These are phyloP conservation scores for Rhodotorula kratochvilovae DNA, from an alignment of 768 basidiomycete genomes.

Conservation along the genomic window DNA sequence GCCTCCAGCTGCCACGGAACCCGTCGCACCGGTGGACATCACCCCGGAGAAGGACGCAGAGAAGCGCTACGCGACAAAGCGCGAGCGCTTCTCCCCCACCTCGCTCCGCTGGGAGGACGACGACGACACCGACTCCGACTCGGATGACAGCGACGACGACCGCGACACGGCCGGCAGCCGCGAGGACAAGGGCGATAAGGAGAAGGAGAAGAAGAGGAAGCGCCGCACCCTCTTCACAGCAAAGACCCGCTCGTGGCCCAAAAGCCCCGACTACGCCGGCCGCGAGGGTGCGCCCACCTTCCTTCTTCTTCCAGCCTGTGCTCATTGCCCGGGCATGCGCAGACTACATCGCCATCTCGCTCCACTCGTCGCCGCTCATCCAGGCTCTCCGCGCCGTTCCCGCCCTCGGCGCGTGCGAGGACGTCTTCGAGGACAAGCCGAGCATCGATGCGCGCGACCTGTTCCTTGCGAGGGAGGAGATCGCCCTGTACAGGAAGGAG, in stretches of 20 bases:
- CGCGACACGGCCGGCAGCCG: too few relatives aligned
- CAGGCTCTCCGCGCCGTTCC: not conserved
- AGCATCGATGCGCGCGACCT: slow-evolving; percentile 7
- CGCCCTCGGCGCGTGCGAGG: slow-evolving; percentile 6
- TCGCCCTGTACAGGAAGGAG: slow-evolving; percentile 35
- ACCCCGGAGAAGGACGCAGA: not conserved
- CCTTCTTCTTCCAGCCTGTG: too few relatives aligned
- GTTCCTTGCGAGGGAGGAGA: slow-evolving; percentile 52
- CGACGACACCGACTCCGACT: too few relatives aligned
- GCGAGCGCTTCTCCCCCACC: not conserved
- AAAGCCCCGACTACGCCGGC: not conserved
- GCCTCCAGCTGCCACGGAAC: not conserved
- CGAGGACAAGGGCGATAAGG: not conserved
- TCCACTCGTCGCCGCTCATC: not conserved
- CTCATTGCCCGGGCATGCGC: not conserved
- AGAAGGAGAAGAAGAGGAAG: not conserved
- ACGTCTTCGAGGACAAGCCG: slow-evolving; percentile 21
- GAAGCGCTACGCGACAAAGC: not conserved
- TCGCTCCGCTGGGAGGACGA: not conserved
- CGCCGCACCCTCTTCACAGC: slow-evolving; percentile 6
- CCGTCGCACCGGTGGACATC: not conserved
- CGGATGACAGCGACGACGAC: not conserved
- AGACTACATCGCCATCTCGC: slow-evolving; percentile 4
- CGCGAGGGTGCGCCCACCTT: not conserved
- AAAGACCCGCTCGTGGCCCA: not conserved